phyloP scores from a whole-genome alignment of 352 stramenopile genomes.

The Phytophthora agathidicida region DNA sequence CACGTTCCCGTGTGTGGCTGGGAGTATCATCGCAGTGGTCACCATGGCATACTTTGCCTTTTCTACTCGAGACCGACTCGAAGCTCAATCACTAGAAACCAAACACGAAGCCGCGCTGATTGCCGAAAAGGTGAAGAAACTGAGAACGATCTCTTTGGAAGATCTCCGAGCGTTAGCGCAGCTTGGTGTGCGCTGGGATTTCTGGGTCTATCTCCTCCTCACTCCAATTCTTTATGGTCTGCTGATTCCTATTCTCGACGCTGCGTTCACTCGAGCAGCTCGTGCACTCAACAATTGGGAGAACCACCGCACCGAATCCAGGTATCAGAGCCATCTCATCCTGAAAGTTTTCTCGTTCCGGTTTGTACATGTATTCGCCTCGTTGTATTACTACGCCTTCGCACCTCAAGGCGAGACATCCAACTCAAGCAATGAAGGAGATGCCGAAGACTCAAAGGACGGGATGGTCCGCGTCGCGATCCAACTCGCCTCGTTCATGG shows the following conservation, averaged over 20 bases:
- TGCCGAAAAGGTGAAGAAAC: conserved; percentile 56
- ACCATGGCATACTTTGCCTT: conserved; percentile 72
- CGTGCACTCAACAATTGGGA: conserved; percentile 93
- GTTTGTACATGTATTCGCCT: conserved; percentile 97
- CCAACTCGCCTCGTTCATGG: conserved; percentile 94
- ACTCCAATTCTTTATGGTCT: conserved; percentile 89
- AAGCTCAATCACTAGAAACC: conserved; percentile 52
- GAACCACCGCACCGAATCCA: conserved; percentile 89
- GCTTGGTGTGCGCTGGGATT: conserved; percentile 77
- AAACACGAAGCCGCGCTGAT: conserved; percentile 48
- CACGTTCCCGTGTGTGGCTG: conserved; percentile 68
- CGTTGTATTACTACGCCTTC: conserved; percentile 97
- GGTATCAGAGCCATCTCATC: conserved; percentile 93
- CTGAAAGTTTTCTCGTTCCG: conserved; percentile 99
- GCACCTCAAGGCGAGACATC: conserved; percentile 24
- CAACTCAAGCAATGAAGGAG: conserved; percentile 6
- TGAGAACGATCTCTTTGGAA: conserved; percentile 57
- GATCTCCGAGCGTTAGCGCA: conserved; percentile 54
- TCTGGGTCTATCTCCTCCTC: conserved; percentile 87
- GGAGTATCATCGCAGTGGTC: conserved; percentile 65
- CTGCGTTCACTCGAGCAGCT: conserved; percentile 87
- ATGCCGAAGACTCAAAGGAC: conserved; percentile 23
- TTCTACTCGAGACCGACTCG: conserved; percentile 77
- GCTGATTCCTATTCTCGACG: conserved; percentile 81
- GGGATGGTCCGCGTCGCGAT: conserved; percentile 91